These are phyloP conservation scores for Kickxella alabastrina DNA, from an alignment of 192 early-diverging fungal genomes.

Conservation along the genomic window DNA sequence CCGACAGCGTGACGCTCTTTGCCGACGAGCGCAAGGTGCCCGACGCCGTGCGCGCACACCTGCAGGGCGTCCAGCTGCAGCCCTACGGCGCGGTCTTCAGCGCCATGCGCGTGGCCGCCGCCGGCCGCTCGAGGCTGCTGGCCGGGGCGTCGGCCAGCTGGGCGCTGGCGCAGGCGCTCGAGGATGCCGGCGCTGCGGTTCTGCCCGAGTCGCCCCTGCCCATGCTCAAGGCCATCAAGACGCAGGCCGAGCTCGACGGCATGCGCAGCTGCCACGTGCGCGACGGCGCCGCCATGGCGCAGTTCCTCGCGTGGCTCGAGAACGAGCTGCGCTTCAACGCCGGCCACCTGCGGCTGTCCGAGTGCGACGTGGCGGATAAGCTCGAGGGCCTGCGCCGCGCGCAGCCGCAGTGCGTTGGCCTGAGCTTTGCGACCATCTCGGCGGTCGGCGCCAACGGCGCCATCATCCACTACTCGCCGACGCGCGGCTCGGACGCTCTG, in stretches of 20 bases:
- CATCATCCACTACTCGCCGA: slow-evolving; percentile 97
- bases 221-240: slow-evolving; percentile 91
- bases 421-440: slow-evolving; percentile 96
- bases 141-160: slow-evolving; percentile 65
- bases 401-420: slow-evolving; percentile 81
- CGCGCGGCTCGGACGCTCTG: slow-evolving; percentile 69
- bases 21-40: slow-evolving; percentile 72
- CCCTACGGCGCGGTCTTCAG: slow-evolving; percentile 78
- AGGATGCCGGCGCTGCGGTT: slow-evolving; percentile 55
- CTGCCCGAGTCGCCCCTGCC: slow-evolving; percentile 63
- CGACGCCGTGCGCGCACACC: slow-evolving; percentile 58
- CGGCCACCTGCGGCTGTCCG: slow-evolving; percentile 62
- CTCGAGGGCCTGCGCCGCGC: slow-evolving; percentile 75
- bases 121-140: slow-evolving; percentile 52
- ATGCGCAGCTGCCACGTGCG: slow-evolving; percentile 89
- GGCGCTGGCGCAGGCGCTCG: slow-evolving; percentile 73
- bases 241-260: slow-evolving; percentile 81
- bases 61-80: slow-evolving; percentile 60
- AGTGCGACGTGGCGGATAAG: slow-evolving; percentile 81
- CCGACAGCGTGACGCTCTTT: slow-evolving; percentile 65
- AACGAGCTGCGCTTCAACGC: slow-evolving; percentile 69
- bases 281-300: slow-evolving; percentile 82
- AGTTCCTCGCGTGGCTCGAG: slow-evolving; percentile 94
- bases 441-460: slow-evolving; percentile 93
- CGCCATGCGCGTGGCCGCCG: slow-evolving; percentile 55